phyloP scores from a whole-genome alignment of 371 early-diverging fungal species.

The Parasitella parasitica region DNA sequence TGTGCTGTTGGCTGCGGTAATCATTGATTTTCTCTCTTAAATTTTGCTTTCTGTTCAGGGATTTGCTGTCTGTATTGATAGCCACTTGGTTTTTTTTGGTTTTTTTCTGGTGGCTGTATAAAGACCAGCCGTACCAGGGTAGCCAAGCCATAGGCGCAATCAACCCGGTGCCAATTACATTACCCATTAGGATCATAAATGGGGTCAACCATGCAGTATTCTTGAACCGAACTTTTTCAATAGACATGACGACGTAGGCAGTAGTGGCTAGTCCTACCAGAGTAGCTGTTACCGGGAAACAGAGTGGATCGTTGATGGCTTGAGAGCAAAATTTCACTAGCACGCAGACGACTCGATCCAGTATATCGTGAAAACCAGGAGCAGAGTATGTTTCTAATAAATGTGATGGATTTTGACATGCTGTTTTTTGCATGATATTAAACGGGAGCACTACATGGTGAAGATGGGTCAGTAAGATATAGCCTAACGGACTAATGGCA shows the following conservation, averaged over 20 bases:
- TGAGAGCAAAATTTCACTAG: conserved; percentile 10
- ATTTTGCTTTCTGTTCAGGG: not conserved
- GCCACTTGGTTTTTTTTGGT: not conserved
- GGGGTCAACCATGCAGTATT: not conserved
- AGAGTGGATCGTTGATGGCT: conserved; percentile 11
- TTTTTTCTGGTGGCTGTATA: not conserved
- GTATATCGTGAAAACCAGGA: not conserved
- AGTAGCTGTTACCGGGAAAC: conserved; percentile 12
- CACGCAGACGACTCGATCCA: conserved; percentile 14
- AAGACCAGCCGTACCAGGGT: conserved; percentile 9
- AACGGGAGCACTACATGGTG: conserved; percentile 14
- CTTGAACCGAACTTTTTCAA: conserved; percentile 6
- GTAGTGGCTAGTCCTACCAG: conserved; percentile 17
- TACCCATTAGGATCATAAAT: conserved; percentile 12
- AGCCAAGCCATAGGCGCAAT: conserved; percentile 15
- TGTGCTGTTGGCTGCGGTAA: not conserved
- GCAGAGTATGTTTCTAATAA: conserved; percentile 12
- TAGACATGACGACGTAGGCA: conserved; percentile 18
- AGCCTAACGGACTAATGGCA: conserved; percentile 1
- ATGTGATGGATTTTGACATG: not conserved
- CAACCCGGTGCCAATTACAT: conserved; percentile 16
- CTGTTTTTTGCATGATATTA: not conserved
- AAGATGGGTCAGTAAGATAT: conserved; percentile 3
- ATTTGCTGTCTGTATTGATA: not conserved
- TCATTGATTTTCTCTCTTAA: not conserved